Evolutionary conservation across 163 green algal species (phyloP).

Genomic region (Coccomyxa subellipsoidea): DNA sequence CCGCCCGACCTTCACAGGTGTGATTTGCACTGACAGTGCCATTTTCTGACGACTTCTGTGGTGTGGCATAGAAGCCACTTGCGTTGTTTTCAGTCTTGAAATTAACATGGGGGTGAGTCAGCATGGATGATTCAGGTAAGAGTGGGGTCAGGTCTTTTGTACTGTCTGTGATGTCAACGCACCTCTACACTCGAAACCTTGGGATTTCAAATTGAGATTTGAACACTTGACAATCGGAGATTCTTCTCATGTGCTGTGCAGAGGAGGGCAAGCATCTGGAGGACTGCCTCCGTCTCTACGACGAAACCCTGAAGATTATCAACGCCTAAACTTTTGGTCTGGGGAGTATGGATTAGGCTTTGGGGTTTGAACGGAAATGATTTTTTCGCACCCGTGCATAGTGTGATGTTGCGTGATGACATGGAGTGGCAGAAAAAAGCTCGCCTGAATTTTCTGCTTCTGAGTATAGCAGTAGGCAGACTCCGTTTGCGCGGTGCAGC

Average conservation of each 20-base stretch:
- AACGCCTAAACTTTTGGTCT: no score
- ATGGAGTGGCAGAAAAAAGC: no score
- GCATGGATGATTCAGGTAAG: neutral
- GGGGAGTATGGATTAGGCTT: no score
- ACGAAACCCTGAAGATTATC: slow-evolving; percentile 5
- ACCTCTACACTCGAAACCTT: no score
- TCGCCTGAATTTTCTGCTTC: no score
- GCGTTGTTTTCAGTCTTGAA: no score
- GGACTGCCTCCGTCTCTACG: slow-evolving; percentile 3
- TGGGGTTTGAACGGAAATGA: no score
- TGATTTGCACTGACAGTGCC: neutral
- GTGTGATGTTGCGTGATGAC: no score
- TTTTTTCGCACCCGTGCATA: no score
- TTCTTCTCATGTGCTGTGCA: neutral
- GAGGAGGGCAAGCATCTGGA: neutral
- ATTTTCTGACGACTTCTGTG: neutral
- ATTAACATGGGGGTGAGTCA: no score
- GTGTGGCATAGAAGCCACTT: neutral
- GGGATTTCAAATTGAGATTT: neutral
- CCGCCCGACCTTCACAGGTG: slow-evolving; percentile 1
- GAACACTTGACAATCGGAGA: neutral
- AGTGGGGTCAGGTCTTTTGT: neutral
- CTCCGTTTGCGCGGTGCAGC: no score
- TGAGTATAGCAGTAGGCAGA: no score
- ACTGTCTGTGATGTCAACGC: neutral